Evolutionary conservation across 345 rosid species (phyloP), one percentile per base, ranked within the genome.

Genomic region (Nephelium lappaceum): DNA sequence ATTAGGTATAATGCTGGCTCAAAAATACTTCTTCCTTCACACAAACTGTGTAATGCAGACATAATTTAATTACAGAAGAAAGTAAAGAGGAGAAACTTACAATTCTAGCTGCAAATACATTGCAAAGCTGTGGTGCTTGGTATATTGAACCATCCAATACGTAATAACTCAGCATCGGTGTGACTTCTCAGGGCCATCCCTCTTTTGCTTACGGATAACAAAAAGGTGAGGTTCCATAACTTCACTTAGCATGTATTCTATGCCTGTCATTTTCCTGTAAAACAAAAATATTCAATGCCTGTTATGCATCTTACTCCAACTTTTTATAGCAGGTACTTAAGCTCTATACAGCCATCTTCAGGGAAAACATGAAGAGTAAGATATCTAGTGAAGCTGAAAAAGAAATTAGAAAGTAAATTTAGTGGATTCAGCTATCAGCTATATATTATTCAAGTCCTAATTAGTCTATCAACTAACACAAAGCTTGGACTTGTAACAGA

Each of bases 61-160:
- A 61, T 42, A 24, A 61, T 14, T n/a, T 23, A 27, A 43, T 62
- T 18, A 75, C 39, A 15, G 8, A 77, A 39, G 68, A 72, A 79
- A 9, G 38, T 7, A 81, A 27, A n/a, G 16, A 63, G 5, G 18
- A 71, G 63, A 24, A 79, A 80, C 97, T 85, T 80, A 96, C 98
- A 71, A 96, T 87, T 78, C 97, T 91, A 77, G 98, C 93, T 27
- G 90, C 95, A 68, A 96, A 93, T 75, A 96, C 92, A 82, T 90
- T 96, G 86, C 89, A 82, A 81, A 93, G 95, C 80, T 88, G 97
- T 1, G 97, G 98, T 51, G 99, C 94, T 91, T 96, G 98, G 80
- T 94, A 94, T 72, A 94, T 84, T 10, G 98, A 89, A 73, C 99
- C 98, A 74, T 94, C 99, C 88, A 96, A 79, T 45, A 96, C 73